Conservation (phyloP, 148 eudicot genomes). For the Amaranthus palmeri region DNA sequence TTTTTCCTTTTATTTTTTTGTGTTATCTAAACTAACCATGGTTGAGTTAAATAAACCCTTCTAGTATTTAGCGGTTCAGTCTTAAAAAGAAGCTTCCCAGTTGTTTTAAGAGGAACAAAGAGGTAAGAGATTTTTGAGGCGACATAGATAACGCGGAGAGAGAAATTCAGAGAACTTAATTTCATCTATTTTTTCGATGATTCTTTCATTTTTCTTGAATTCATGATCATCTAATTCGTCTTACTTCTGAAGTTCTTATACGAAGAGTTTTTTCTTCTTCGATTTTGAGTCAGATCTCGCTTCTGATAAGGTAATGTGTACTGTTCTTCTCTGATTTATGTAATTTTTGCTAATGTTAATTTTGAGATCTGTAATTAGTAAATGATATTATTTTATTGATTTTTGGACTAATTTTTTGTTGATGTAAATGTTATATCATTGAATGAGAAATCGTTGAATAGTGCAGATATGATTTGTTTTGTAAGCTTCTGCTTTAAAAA, state of each 20-base stretch:
- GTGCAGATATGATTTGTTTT: too few relatives aligned
- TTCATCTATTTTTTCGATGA: neutral
- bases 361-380: neutral
- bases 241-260: neutral
- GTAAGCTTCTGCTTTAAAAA: too few relatives aligned
- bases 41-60: constrained; percentile 20
- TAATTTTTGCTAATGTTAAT: neutral
- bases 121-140: constrained; percentile 6
- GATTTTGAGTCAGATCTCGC: neutral
- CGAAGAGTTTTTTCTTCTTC: neutral
- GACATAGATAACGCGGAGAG: constrained; percentile 4
- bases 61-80: constrained; percentile 12
- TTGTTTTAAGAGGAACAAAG: neutral
- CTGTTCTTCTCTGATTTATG: neutral
- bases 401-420: neutral
- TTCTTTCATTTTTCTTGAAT: constrained; percentile 13
- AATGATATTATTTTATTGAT: neutral
- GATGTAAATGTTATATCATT: neutral
- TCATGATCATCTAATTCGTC: neutral
- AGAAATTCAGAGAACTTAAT: neutral
- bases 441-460: too few relatives aligned
- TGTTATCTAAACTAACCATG: constrained; percentile 5
- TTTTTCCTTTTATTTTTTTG: too few relatives aligned
- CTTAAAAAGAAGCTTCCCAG: neutral
- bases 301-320: neutral